Conservation (phyloP, 345 rosid genomes). For the Erodium maritimum region DNA sequence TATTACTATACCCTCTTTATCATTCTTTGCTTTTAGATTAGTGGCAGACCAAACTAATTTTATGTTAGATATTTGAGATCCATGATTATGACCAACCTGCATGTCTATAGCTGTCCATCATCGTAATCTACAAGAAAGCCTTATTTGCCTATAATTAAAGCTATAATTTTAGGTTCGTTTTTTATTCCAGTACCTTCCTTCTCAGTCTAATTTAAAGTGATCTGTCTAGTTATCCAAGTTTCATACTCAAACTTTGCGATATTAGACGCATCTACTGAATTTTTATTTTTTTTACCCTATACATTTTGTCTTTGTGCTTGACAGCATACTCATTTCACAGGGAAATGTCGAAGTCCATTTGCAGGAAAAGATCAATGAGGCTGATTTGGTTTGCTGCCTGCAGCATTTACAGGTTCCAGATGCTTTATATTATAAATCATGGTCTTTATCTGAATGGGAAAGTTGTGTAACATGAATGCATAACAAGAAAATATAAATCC, state of each 20-base stretch:
- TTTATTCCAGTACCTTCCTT: too few relatives aligned
- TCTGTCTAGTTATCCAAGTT: too few relatives aligned
- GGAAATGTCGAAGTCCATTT: constrained; percentile 48
- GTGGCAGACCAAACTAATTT: too few relatives aligned
- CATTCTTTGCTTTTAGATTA: too few relatives aligned
- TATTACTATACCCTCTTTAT: too few relatives aligned
- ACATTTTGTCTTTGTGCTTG: not conserved
- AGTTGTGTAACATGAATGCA: not conserved
- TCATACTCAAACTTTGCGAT: not conserved
- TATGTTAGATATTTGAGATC: too few relatives aligned
- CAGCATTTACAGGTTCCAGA: constrained; percentile 74
- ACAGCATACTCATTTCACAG: constrained; percentile 25
- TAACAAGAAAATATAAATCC: constrained; percentile 2
- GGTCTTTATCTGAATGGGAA: not conserved
- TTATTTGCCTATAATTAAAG: too few relatives aligned
- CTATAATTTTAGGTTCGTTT: too few relatives aligned
- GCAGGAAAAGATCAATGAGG: constrained; percentile 47
- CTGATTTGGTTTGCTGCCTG: constrained; percentile 84
- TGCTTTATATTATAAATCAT: not conserved
- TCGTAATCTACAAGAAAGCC: too few relatives aligned
- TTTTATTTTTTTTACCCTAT: not conserved
- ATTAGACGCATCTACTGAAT: not conserved
- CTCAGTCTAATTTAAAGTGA: too few relatives aligned
- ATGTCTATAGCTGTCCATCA: too few relatives aligned
- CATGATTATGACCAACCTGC: too few relatives aligned